These are phyloP conservation scores for Scutellospora calospora DNA, from an alignment of 371 early-diverging fungal species.

Conservation along the genomic window DNA sequence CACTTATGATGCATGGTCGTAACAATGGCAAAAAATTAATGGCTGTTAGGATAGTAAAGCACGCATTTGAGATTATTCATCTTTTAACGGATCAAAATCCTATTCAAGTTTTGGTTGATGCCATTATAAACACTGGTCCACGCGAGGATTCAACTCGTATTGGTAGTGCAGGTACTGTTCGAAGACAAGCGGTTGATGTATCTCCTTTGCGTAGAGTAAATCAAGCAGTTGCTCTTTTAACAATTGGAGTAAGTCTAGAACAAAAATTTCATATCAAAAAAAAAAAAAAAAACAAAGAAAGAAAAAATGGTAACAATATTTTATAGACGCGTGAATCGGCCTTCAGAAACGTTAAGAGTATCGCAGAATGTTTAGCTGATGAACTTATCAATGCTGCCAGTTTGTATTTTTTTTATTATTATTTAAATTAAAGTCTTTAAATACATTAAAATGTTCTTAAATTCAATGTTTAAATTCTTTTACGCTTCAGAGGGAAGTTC, in stretches of 20 bases:
- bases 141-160: conserved; percentile 99
- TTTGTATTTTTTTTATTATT: conserved; percentile 28
- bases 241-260: conserved; percentile 90
- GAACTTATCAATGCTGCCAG: conserved; percentile 99
- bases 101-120: conserved; percentile 99
- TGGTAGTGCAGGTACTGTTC: conserved; percentile 99
- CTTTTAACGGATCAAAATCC: conserved; percentile 99
- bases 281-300: conserved; percentile 42
- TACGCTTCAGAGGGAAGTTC: conserved; percentile 80
- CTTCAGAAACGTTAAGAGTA: conserved; percentile 98
- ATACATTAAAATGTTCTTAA: not conserved
- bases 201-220: conserved; percentile 99
- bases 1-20: conserved; percentile 99
- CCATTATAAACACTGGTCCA: conserved; percentile 99
- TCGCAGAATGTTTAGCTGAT: conserved; percentile 99
- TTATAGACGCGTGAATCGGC: conserved; percentile 61
- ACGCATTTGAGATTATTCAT: conserved; percentile 99
- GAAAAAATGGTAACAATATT: not conserved
- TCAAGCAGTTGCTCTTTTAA: conserved; percentile 96
- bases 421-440: not conserved
- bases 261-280: conserved; percentile 45
- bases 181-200: conserved; percentile 99
- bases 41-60: conserved; percentile 99
- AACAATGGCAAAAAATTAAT: conserved; percentile 99
- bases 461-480: not conserved